Conservation (phyloP, 768 basidiomycete species). For the Gloeophyllum trabeum region DNA sequence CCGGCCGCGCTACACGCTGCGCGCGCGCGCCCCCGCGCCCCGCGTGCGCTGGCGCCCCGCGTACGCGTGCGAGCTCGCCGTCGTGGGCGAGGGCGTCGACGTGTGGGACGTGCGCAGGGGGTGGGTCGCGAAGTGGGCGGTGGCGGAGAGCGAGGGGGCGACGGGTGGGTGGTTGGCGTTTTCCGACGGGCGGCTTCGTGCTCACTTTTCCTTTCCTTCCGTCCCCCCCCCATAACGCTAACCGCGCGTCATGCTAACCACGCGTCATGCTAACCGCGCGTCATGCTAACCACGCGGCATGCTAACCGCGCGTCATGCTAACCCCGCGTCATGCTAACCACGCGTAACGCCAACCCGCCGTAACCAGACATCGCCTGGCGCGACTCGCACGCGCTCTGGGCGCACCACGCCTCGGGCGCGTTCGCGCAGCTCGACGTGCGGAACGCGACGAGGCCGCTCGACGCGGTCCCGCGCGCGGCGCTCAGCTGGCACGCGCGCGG, state of each 20-base stretch:
- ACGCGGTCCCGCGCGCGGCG: constrained; percentile 52
- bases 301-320: too few species aligned
- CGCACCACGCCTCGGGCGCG: constrained; percentile 62
- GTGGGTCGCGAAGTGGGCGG: constrained; percentile 77
- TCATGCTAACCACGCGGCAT: too few species aligned
- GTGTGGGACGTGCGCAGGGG: constrained; percentile 81
- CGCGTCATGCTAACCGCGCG: too few species aligned
- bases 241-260: too few species aligned
- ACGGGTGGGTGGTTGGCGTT: constrained; percentile 35
- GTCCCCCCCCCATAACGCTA: too few species aligned
- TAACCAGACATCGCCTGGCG: constrained; percentile 61
- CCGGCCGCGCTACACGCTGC: constrained; percentile 59
- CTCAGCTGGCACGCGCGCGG: constrained; percentile 58
- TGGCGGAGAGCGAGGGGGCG: constrained; percentile 52
- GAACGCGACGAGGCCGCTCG: constrained; percentile 49
- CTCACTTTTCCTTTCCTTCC: constrained; percentile 2
- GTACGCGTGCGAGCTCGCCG: constrained; percentile 64
- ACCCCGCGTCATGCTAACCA: too few species aligned
- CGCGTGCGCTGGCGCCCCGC: constrained; percentile 69
- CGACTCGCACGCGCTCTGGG: constrained; percentile 63
- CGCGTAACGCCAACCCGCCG: too few species aligned
- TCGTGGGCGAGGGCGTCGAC: constrained; percentile 62
- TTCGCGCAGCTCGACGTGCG: constrained; percentile 75
- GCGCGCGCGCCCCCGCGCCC: constrained; percentile 66
- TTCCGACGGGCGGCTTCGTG: neutral